Evolutionary conservation across 2,329 filamentous ascomycete genomes (phyloP).

Genomic region (Metarhizium rileyi): DNA sequence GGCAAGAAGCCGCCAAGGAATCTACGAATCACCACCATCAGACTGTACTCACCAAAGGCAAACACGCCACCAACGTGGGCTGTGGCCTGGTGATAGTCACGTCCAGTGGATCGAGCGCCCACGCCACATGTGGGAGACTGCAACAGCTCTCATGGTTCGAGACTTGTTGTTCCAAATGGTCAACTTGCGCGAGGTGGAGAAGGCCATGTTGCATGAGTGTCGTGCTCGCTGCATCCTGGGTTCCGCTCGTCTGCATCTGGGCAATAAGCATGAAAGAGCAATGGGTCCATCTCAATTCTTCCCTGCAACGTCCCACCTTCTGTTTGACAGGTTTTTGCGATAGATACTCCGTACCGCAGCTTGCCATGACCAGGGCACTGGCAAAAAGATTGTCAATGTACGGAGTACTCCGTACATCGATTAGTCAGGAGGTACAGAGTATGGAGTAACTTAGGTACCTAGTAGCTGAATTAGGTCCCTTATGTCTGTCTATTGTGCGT

Average conservation of each 20-base stretch:
- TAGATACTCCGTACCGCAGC: background rate
- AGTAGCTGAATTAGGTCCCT: too few species aligned
- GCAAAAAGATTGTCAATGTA: too few species aligned
- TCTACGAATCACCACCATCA: too few species aligned
- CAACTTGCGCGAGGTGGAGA: background rate
- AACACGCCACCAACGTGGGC: background rate
- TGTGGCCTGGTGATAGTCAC: background rate
- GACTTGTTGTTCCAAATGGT: background rate
- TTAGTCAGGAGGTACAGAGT: too few species aligned
- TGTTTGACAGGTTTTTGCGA: background rate
- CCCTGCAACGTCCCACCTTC: background rate
- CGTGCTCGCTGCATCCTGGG: background rate
- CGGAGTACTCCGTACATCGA: too few species aligned
- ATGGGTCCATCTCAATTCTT: background rate
- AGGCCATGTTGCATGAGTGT: background rate
- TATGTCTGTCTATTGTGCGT: background rate
- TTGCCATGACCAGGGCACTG: background rate
- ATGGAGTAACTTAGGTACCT: too few species aligned
- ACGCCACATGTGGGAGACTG: background rate
- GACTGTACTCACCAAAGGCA: background rate
- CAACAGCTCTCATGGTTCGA: background rate
- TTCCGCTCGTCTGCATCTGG: background rate
- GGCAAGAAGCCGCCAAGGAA: background rate
- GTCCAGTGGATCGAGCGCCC: background rate
- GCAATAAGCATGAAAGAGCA: background rate